Evolutionary conservation across 2,329 filamentous ascomycete species (phyloP), one percentile per base, ranked within the genome.

Genomic region (Fusarium xyrophilum): DNA sequence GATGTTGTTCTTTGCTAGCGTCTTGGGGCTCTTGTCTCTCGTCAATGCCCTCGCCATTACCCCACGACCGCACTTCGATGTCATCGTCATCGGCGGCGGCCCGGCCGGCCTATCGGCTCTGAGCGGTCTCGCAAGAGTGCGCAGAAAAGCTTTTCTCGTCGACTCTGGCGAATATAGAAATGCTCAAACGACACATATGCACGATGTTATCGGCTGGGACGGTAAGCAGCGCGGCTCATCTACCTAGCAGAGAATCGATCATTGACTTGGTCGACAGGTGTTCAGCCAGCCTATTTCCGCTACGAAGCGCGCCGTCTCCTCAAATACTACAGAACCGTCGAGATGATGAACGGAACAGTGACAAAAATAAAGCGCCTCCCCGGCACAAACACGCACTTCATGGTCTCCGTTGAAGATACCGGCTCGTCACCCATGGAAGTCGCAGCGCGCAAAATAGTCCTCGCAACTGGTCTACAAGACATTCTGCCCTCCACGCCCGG

Each of bases 131-230:
- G 86, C 84, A 10, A 84, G 87, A 19, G 86, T 89, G 17, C 82
- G 83, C 15, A 81, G 86, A 17, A 84, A 81, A 9, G 82, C 83
- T 1, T 76, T 88, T 11, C 74, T 89, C 42, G 83, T 89, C 55
- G 87, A 89, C 73, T 87, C 85, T 23, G 84, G 82, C 15, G 78
- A 82, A 32, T 89, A 89, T 68, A 84, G 87, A 53, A 89, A 89
- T 71, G 80, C 55, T 2, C 77, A 81, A 0, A 89, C 87, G 0
- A 77, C 86, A 17, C 82, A 87, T 66, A 85, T 88, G 81, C 87
- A 89, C 75, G 87, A 89, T 72, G 84, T 89, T 1, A 79, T 88
- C 28, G 86, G 86, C 6, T 85, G 82, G 59, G 87, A 89, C 53
- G 87, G 87, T 87, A 71, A 65, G 73, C n/a, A 10, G 13, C 7